A percentile compares a stretch with the other conserved stretches of the same genome.
Evolutionary conservation across 257 asterid species (phyloP).

Genomic region (Solanum chilense): DNA sequence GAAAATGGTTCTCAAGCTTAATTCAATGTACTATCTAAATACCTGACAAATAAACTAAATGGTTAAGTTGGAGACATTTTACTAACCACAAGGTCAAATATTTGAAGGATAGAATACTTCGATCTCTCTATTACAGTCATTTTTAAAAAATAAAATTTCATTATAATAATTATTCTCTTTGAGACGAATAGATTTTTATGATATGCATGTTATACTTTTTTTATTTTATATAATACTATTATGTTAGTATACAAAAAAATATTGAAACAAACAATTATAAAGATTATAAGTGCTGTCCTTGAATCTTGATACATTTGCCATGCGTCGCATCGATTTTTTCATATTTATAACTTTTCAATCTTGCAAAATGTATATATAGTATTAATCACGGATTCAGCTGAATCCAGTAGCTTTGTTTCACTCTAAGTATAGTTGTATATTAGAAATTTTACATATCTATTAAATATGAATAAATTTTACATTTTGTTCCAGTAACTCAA

Average conservation of each 20-base stretch:
- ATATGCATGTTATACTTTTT: too few species aligned
- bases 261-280: not conserved
- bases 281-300: not conserved
- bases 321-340: not conserved
- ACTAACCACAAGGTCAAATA: too few species aligned
- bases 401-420: not conserved
- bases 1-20: too few species aligned
- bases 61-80: too few species aligned
- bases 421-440: not conserved
- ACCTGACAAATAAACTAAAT: too few species aligned
- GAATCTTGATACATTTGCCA: not conserved
- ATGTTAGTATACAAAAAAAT: not conserved
- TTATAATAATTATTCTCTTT: too few species aligned
- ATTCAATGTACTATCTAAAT: too few species aligned
- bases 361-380: not conserved
- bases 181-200: too few species aligned
- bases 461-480: not conserved
- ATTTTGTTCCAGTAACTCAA: too few species aligned
- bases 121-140: too few species aligned
- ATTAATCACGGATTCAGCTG: not conserved
- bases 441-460: not conserved
- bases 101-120: too few species aligned
- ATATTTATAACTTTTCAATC: not conserved
- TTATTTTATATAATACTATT: not conserved
- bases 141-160: too few species aligned